Evolutionary conservation across 2,329 filamentous ascomycete genomes (phyloP).

Genomic region (Epichloe gansuensis): DNA sequence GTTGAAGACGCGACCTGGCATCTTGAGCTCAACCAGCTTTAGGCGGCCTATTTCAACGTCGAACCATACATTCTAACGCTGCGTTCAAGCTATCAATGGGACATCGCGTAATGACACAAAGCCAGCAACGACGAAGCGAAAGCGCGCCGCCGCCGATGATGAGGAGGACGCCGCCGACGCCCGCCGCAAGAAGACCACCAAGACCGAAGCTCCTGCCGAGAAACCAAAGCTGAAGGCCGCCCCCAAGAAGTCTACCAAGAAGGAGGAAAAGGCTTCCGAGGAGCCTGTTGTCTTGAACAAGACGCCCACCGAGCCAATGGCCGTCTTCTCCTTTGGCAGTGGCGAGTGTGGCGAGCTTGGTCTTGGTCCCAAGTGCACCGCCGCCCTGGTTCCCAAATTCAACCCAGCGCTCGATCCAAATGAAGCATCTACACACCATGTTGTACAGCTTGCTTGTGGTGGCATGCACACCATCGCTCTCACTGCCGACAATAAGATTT

Average conservation of each 20-base stretch:
- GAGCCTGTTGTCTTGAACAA: constrained; percentile 13
- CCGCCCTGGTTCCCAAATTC: constrained; percentile 25
- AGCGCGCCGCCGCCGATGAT: constrained; percentile 5
- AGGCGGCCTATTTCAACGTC: not conserved
- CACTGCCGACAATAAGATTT: constrained; percentile 67
- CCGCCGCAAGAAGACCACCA: constrained; percentile 5
- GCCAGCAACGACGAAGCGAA: constrained; percentile 4
- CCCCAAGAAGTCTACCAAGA: constrained; percentile 2
- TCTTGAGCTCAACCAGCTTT: not conserved
- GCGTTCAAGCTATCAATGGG: not conserved
- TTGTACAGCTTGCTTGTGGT: constrained; percentile 65
- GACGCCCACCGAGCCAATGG: constrained; percentile 47
- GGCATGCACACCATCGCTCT: constrained; percentile 72
- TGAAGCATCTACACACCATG: constrained; percentile 41
- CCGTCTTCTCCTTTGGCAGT: constrained; percentile 72
- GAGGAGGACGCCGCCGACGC: not conserved
- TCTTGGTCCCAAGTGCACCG: constrained; percentile 47
- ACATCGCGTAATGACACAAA: not conserved
- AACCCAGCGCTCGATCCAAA: constrained; percentile 67
- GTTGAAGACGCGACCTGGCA: not conserved
- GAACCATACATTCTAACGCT: not conserved
- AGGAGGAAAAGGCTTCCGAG: constrained; percentile 18
- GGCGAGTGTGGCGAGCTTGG: constrained; percentile 73
- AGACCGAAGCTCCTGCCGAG: constrained; percentile 1
- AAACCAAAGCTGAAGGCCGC: constrained; percentile 2